Evolutionary conservation across 352 stramenopile genomes (phyloP), one percentile per base, ranked within the genome.

Genomic region (Phytophthora macrochlamydospora): DNA sequence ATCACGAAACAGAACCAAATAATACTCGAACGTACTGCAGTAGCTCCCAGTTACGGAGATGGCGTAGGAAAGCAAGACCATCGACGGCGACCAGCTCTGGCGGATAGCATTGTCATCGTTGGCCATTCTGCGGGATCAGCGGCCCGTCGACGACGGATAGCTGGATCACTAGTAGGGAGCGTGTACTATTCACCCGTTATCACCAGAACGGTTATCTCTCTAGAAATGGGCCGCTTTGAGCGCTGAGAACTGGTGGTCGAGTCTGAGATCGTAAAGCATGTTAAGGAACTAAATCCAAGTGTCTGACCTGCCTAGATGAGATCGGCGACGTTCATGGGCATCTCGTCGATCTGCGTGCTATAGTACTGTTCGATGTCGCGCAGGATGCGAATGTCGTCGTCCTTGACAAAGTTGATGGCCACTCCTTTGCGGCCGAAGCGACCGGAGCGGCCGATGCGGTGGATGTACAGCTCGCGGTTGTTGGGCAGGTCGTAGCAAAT

Each of bases 311-410:
- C 43, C 14, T 49, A 49, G 43, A 99, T 98, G 75, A 99, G 92
- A 90, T 99, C 97, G 53, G 93, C 95, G 57, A 99, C 96, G 79
- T 99, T 98, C 88, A 98, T 98, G 54, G 98, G 98, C 95, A 99
- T 99, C 83, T 99, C 97, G 67, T 97, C 94, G 72, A 99, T 99
- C 76, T 99, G 92, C 54, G 97, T 99, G 76, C 97, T 98, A 93
- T 99, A 99, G 87, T 99, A 99, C 81, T 98, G 85, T 82, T 99
- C 97, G 71, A 99, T 99, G 87, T 99, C 98, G 73, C 94, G 91
- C 61, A 99, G 81, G 79, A 98, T 97, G 65, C 84, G 88, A 12
- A 98, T 87, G 76, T 99, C 97, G 49, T 98, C 96, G 32, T 97
- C 89, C 61, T 95, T 98, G 38, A 99, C 95, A 79, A 99, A 99